Conservation (phyloP, 2,329 filamentous ascomycete genomes). For the Alternaria rosae region DNA sequence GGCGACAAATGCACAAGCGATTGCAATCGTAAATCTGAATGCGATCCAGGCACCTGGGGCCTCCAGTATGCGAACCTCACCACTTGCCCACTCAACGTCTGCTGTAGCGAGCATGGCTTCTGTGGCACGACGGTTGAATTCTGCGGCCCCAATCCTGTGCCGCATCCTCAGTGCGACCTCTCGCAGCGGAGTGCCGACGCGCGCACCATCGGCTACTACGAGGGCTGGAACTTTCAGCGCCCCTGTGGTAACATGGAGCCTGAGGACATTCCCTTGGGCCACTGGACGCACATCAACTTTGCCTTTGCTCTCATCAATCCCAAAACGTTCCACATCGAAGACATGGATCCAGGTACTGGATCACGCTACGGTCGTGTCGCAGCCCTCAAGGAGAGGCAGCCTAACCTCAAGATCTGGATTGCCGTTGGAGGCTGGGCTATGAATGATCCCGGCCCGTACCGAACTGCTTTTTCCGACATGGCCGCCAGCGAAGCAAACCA, state of each 20-base stretch:
- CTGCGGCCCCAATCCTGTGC: background rate
- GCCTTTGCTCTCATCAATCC: conserved; percentile 19
- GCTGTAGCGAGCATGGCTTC: background rate
- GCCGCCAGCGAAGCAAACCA: conserved; percentile 8
- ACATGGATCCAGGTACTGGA: background rate
- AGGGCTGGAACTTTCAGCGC: conserved; percentile 10
- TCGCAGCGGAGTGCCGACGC: background rate
- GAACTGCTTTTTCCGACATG: conserved; percentile 31
- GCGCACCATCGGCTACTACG: conserved; percentile 17
- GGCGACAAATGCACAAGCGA: background rate
- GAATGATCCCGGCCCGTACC: conserved; percentile 46
- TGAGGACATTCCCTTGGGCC: conserved; percentile 9
- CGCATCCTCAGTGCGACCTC: background rate
- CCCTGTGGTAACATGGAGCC: conserved; percentile 4
- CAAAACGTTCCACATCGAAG: conserved; percentile 9
- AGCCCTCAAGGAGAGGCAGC: conserved; percentile 39
- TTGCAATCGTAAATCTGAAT: background rate
- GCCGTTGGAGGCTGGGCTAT: conserved; percentile 53
- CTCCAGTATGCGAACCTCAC: background rate
- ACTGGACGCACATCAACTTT: conserved; percentile 17
- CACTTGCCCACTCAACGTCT: conserved; percentile 2
- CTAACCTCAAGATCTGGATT: conserved; percentile 45
- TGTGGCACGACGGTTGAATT: conserved; percentile 5
- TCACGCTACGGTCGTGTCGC: background rate
- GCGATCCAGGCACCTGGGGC: background rate